Conservation (phyloP, 768 basidiomycete genomes). For the Trametes villosa region DNA sequence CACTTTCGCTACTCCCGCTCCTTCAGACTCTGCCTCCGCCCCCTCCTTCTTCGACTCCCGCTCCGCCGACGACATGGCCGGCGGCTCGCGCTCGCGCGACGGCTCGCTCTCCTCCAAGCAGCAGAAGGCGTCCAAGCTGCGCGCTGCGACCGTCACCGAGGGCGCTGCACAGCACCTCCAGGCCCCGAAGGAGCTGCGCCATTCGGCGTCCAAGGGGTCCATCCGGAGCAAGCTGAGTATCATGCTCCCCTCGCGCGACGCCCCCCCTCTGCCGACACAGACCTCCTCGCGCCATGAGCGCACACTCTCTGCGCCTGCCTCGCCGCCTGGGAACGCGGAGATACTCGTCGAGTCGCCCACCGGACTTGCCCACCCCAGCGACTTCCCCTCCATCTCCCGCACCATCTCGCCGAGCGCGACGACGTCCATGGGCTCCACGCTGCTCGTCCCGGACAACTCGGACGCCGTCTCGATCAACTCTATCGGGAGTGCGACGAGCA, state of each 20-base stretch:
- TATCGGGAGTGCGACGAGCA: conserved; percentile 26
- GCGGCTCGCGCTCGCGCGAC: conserved; percentile 10
- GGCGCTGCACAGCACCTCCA: conserved; percentile 1
- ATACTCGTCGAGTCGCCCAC: conserved; percentile 36
- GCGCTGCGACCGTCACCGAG: conserved; percentile 27
- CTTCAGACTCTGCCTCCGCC: conserved; percentile 18
- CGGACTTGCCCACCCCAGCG: conserved; percentile 12
- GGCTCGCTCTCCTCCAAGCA: conserved; percentile 15
- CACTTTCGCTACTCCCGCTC: conserved; percentile 23
- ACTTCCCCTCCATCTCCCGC: conserved; percentile 8
- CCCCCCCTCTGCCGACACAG: conserved; percentile 2
- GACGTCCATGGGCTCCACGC: conserved; percentile 19
- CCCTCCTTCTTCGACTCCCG: neutral
- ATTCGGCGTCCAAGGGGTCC: conserved; percentile 22
- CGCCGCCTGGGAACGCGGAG: conserved; percentile 3
- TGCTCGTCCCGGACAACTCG: conserved; percentile 30
- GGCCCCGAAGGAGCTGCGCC: conserved; percentile 18
- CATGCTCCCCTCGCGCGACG: conserved; percentile 24
- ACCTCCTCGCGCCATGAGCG: conserved; percentile 25
- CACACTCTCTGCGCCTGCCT: conserved; percentile 11
- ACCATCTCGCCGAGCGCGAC: conserved; percentile 16
- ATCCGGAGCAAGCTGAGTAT: conserved; percentile 25
- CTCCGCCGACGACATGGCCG: conserved; percentile 28
- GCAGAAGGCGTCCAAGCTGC: conserved; percentile 19
- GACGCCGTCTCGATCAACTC: conserved; percentile 32